These are phyloP conservation scores for Clonostachys rhizophaga DNA, from an alignment of 2,329 filamentous ascomycete genomes.

Conservation along the genomic window DNA sequence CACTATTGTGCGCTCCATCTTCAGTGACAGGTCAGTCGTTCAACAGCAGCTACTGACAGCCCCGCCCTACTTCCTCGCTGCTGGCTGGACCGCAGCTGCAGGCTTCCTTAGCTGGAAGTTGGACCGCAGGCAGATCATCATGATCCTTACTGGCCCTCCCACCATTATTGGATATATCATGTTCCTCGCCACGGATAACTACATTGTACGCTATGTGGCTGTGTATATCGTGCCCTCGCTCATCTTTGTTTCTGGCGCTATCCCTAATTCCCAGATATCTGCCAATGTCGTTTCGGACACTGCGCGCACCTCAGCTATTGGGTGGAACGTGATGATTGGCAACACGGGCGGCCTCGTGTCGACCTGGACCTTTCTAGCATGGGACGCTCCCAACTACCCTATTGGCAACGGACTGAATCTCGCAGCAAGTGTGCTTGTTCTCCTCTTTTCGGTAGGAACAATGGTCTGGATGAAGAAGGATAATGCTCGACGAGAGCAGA, in stretches of 20 bases:
- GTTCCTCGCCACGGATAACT: slow-evolving; percentile 54
- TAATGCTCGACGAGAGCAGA: slow-evolving; percentile 38
- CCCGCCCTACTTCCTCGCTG: slow-evolving; percentile 65
- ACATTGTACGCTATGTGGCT: slow-evolving; percentile 60
- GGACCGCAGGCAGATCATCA: slow-evolving; percentile 56
- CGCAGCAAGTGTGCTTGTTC: slow-evolving; percentile 44
- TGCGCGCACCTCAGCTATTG: slow-evolving; percentile 61
- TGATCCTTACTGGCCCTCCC: slow-evolving; percentile 54
- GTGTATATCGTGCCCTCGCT: slow-evolving; percentile 65
- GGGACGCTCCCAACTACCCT: slow-evolving; percentile 60
- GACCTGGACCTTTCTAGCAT: slow-evolving; percentile 61
- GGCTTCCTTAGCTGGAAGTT: slow-evolving; percentile 57
- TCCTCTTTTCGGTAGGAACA: slow-evolving; percentile 42
- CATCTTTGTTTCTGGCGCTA: slow-evolving; percentile 57
- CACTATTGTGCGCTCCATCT: slow-evolving; percentile 52
- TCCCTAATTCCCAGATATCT: slow-evolving; percentile 63
- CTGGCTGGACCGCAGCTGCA: slow-evolving; percentile 59
- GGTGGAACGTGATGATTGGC: slow-evolving; percentile 64
- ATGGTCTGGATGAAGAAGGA: slow-evolving; percentile 58
- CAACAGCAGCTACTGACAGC: slow-evolving; percentile 67
- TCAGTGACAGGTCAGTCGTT: slow-evolving; percentile 48
- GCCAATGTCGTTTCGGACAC: slow-evolving; percentile 71
- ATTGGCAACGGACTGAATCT: slow-evolving; percentile 71
- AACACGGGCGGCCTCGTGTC: slow-evolving; percentile 66
- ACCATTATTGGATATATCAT: slow-evolving; percentile 68